Evolutionary conservation across 495 filamentous ascomycete species (phyloP).

Genomic region (Massariosphaeria phaeospora): DNA sequence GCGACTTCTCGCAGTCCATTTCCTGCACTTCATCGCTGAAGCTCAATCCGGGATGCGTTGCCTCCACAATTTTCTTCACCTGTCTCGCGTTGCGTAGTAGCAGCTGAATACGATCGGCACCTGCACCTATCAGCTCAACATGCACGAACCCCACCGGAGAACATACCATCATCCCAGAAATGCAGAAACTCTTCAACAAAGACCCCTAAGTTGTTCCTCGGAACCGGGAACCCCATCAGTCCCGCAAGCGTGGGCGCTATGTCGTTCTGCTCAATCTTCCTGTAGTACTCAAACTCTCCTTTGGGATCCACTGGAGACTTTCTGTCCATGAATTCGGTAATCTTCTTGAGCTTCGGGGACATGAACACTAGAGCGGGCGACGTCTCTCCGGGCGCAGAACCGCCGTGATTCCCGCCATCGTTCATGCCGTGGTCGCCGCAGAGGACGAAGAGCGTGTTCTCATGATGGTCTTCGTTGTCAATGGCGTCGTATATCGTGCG

Average conservation of each 20-base stretch:
- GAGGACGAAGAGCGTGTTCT: conserved; percentile 75
- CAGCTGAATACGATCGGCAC: conserved; percentile 57
- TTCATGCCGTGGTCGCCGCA: conserved; percentile 99
- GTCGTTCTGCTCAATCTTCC: conserved; percentile 83
- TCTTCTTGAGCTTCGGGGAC: conserved; percentile 70
- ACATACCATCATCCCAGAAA: conserved; percentile 62
- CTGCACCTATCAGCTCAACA: conserved; percentile 32
- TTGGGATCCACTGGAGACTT: conserved; percentile 35
- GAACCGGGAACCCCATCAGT: conserved; percentile 79
- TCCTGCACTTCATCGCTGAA: conserved; percentile 44
- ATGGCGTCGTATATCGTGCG: conserved; percentile 70
- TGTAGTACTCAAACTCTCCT: conserved; percentile 71
- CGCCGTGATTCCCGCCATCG: conserved; percentile 94
- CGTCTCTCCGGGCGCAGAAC: conserved; percentile 86
- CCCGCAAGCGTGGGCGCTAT: conserved; percentile 85
- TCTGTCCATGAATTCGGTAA: conserved; percentile 45
- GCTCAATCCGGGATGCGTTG: conserved; percentile 57
- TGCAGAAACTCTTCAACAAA: conserved; percentile 74
- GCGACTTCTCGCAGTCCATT: conserved; percentile 44
- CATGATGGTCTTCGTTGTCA: conserved; percentile 59
- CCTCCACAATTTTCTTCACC: conserved; percentile 65
- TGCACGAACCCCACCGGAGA: neutral
- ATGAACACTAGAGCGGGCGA: conserved; percentile 88
- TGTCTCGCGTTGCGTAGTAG: conserved; percentile 73
- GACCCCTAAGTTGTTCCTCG: conserved; percentile 86